Percentiles rank a stretch among this genome's conserved stretches.
These are phyloP conservation scores for Orychophragmus violaceus DNA, from an alignment of 345 rosid genomes.

Conservation along the genomic window DNA sequence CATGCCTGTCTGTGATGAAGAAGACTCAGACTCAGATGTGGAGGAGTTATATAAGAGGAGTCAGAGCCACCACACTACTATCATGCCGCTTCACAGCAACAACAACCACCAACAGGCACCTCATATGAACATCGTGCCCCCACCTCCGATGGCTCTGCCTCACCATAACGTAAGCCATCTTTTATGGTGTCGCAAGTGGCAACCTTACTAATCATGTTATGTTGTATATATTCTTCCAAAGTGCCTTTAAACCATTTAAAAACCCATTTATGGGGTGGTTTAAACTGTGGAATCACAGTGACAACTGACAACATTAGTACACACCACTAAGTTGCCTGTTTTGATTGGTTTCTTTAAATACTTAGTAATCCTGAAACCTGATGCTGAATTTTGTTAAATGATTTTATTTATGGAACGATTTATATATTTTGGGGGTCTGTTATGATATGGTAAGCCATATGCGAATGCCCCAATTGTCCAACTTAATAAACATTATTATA, in stretches of 20 bases:
- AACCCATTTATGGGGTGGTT: neutral
- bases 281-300: neutral
- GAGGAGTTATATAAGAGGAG: conserved; percentile 9
- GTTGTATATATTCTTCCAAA: neutral
- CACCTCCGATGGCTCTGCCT: conserved; percentile 13
- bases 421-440: neutral
- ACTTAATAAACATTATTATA: neutral
- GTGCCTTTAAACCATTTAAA: neutral
- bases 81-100: neutral
- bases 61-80: neutral
- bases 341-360: neutral
- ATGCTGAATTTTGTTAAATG: neutral
- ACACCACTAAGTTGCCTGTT: neutral
- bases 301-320: neutral
- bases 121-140: conserved; percentile 7
- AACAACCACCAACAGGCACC: conserved; percentile 14
- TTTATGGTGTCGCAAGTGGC: neutral
- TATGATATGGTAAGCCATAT: neutral
- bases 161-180: conserved; percentile 14
- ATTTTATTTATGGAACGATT: neutral
- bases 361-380: neutral
- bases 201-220: neutral
- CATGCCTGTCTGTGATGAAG: conserved; percentile 18
- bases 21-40: conserved; percentile 16
- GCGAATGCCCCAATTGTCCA: neutral